phyloP scores from a whole-genome alignment of 2,329 filamentous ascomycete genomes.

The Mycosphaerella arachidis region DNA sequence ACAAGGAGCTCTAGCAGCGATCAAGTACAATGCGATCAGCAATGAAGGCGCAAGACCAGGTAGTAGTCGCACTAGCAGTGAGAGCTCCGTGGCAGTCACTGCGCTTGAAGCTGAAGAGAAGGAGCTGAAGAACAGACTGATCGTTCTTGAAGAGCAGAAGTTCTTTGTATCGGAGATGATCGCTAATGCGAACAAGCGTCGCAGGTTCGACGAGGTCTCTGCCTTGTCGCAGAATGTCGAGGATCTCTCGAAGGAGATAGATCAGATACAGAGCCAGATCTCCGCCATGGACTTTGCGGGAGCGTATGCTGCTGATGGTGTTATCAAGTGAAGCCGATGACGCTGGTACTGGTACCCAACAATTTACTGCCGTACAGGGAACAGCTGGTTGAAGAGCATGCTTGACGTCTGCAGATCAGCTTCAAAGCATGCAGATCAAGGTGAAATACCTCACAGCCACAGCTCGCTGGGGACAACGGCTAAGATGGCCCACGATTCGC shows the following conservation, averaged over 20 bases:
- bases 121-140: slow-evolving; percentile 69
- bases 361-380: background rate
- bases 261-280: slow-evolving; percentile 37
- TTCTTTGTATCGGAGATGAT: slow-evolving; percentile 89
- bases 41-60: slow-evolving; percentile 36
- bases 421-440: no score
- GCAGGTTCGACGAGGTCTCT: slow-evolving; percentile 81
- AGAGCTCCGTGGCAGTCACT: slow-evolving; percentile 44
- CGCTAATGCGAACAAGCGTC: slow-evolving; percentile 65
- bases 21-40: slow-evolving; percentile 54
- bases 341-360: background rate
- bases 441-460: no score
- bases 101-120: slow-evolving; percentile 79
- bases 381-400: no score
- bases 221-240: slow-evolving; percentile 75
- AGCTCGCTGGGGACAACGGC: no score
- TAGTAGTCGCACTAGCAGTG: slow-evolving; percentile 50
- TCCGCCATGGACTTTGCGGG: slow-evolving; percentile 36
- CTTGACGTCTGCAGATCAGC: no score
- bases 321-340: slow-evolving; percentile 25
- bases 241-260: slow-evolving; percentile 76
- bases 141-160: slow-evolving; percentile 84
- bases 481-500: no score
- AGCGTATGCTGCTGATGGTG: slow-evolving; percentile 29
- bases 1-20: slow-evolving; percentile 51